phyloP scores from a whole-genome alignment of 768 basidiomycete genomes.

The Myochromella boudieri region DNA sequence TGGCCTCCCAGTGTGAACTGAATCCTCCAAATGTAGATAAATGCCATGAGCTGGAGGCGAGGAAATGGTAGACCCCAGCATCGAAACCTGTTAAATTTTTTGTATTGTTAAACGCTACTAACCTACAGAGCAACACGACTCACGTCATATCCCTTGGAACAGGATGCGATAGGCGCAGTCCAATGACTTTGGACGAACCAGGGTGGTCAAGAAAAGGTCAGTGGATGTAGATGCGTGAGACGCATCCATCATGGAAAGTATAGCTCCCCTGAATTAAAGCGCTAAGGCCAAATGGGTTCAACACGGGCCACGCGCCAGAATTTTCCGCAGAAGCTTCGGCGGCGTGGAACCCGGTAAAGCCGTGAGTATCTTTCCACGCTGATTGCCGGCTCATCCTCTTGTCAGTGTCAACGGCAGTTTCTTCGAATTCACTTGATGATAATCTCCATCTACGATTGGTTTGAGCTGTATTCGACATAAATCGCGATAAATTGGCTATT shows the following conservation, averaged over 20 bases:
- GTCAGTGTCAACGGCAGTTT: neutral
- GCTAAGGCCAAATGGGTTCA: slow-evolving; percentile 4
- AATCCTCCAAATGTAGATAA: slow-evolving; percentile 11
- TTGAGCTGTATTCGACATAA: too few relatives aligned
- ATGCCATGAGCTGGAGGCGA: slow-evolving; percentile 3
- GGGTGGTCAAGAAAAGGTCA: too few relatives aligned
- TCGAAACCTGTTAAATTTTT: neutral
- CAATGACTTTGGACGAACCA: too few relatives aligned
- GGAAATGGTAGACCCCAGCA: neutral
- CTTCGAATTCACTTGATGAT: neutral
- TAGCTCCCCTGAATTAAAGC: slow-evolving; percentile 4
- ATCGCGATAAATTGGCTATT: too few relatives aligned
- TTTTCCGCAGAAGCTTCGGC: slow-evolving; percentile 30
- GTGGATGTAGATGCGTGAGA: slow-evolving; percentile 3
- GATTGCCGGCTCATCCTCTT: slow-evolving; percentile 10
- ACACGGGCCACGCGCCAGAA: slow-evolving; percentile 26
- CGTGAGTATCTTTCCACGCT: neutral
- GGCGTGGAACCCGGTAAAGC: neutral
- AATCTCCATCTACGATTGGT: too few relatives aligned
- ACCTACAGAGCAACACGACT: neutral
- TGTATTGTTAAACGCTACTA: neutral
- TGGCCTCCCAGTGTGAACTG: slow-evolving; percentile 19
- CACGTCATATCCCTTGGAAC: slow-evolving; percentile 4
- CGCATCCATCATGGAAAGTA: slow-evolving; percentile 4
- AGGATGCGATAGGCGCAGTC: too few relatives aligned